Evolutionary conservation across 2,329 filamentous ascomycete genomes (phyloP).

Genomic region (Cercospora sp.): DNA sequence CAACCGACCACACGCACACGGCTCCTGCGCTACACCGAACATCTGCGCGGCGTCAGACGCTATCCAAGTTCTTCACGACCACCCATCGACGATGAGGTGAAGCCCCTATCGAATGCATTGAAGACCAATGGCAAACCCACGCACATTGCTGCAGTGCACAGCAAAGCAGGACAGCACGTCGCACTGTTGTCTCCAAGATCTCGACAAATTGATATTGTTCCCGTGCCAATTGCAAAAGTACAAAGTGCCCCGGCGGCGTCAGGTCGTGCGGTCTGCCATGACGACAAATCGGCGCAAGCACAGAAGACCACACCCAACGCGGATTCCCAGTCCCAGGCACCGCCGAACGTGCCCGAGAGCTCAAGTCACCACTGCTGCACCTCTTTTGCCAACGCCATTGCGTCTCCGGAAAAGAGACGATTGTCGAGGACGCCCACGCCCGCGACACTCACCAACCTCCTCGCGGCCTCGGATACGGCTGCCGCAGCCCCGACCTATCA

Average conservation of each 20-base stretch:
- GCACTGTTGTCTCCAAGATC: not conserved
- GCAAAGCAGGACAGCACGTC: not conserved
- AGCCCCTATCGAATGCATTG: not conserved
- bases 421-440: not conserved
- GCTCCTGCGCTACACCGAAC: not conserved
- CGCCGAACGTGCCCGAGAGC: not conserved
- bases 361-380: not conserved
- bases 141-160: not conserved
- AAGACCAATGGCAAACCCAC: not conserved
- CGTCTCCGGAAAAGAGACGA: not conserved
- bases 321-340: not conserved
- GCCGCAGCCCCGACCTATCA: slow-evolving; percentile 5
- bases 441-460: slow-evolving; percentile 61
- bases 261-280: not conserved
- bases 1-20: not conserved
- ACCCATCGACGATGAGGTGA: not conserved
- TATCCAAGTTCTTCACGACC: not conserved
- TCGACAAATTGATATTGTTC: not conserved
- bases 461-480: slow-evolving; percentile 35
- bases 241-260: not conserved
- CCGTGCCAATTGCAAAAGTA: not conserved
- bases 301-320: not conserved
- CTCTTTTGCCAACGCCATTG: not conserved
- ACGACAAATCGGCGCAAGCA: not conserved
- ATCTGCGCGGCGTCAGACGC: not conserved